Base-by-base conservation (phyloP, 1,139 yeast genomes). In the Suhomyces choctaworum region DNA sequence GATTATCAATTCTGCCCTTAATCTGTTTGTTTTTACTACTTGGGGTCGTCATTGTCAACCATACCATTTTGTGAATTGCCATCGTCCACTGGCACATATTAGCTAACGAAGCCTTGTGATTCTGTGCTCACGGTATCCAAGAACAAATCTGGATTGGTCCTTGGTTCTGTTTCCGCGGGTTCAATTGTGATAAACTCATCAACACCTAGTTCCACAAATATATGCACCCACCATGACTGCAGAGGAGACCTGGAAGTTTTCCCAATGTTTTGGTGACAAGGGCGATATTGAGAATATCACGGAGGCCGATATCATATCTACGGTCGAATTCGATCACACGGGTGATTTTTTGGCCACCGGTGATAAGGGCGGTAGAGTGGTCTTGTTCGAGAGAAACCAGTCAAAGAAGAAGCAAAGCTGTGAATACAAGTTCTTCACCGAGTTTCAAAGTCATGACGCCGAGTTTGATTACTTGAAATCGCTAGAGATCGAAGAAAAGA, bases 341-440 rank as follows among this genome's bases (percentile, higher is more conserved):
- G 99, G 99, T 32, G 88, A 92, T 60, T 94, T 83, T 55, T 70
- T 94, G 43, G 99, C 98, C 40, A 92, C 98, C 2, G 99, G 99
- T 42, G 99, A 94, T 65, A 83, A 92, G 56, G 99, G 99, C 33
- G 99, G 99, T 16, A 77, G 99, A 49, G 97, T 94, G 26, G 99
- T 94, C 10, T 66, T 94, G 39, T 94, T 94, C 63, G 97, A 92
- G 62, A 77, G 97, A 51, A 89, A 88, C 60, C 83, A 81, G 49
- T 64, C 70, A 44, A 85, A 85, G 57, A 80, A 81, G 58, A 83
- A 83, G 44, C 62, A 55, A 36, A 60, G 56, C 42, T 92, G 97
- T 61, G 98, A 94, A 61, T 94, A 94, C 66, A 80, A 88, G 54
- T 94, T 94, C 64, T 84, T 87, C 58, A 92, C 98, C 16, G 99